Percentiles rank a stretch among this genome's conserved stretches.
These are phyloP conservation scores for Didymella pinodella DNA, from an alignment of 2,329 filamentous ascomycete genomes.

Conservation along the genomic window DNA sequence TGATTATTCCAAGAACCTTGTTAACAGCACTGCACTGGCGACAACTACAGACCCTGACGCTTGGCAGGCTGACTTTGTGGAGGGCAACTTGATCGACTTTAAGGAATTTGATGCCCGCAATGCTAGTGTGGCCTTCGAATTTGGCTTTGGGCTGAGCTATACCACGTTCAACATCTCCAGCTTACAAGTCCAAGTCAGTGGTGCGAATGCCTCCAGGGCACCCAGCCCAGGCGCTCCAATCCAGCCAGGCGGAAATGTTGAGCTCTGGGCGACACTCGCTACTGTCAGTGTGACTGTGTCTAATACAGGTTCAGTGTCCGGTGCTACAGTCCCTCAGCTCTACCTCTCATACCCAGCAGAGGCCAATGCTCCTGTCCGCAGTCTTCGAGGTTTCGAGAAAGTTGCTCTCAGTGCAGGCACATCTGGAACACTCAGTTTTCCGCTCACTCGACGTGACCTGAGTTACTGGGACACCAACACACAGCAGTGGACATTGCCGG, in stretches of 20 bases:
- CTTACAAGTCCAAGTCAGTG: conserved; percentile 24
- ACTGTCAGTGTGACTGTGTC: conserved; percentile 57
- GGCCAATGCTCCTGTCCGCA: conserved; percentile 44
- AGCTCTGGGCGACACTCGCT: conserved; percentile 62
- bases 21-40: conserved; percentile 47
- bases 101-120: conserved; percentile 58
- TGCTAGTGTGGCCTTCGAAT: conserved; percentile 42
- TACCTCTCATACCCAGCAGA: conserved; percentile 59
- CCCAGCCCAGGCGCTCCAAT: conserved; percentile 30
- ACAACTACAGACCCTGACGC: conserved; percentile 47
- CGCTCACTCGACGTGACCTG: conserved; percentile 58
- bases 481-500: conserved; percentile 55
- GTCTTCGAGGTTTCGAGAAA: conserved; percentile 60
- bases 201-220: conserved; percentile 24
- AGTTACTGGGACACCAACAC: conserved; percentile 59
- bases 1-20: conserved; percentile 65
- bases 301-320: conserved; percentile 60
- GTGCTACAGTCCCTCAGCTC: conserved; percentile 63
- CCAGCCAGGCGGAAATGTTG: conserved; percentile 61
- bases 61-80: conserved; percentile 60
- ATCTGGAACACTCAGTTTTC: conserved; percentile 54
- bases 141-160: conserved; percentile 51
- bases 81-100: conserved; percentile 64
- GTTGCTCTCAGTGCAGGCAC: conserved; percentile 54
- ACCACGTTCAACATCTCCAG: conserved; percentile 46